A percentile compares a stretch with the other conserved stretches of the same genome.
Evolutionary conservation across 106 monocot species (phyloP).

Genomic region (Allium fistulosum): DNA sequence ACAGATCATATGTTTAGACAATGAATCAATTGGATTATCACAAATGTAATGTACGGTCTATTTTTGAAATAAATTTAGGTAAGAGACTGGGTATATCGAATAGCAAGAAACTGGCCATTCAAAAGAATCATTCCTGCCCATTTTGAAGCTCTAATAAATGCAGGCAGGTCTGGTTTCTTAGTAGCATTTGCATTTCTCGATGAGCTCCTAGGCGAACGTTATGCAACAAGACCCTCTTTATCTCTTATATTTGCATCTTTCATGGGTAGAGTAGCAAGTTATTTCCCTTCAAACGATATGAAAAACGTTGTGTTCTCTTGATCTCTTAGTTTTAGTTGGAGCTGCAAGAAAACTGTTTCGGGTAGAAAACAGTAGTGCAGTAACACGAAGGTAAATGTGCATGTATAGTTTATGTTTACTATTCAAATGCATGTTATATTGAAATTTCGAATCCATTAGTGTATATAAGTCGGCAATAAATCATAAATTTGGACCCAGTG

Average conservation of each 20-base stretch:
- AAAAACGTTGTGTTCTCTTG: slow-evolving; percentile 88
- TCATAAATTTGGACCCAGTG: no score
- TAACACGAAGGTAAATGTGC: not conserved
- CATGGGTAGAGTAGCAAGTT: slow-evolving; percentile 76
- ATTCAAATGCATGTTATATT: not conserved
- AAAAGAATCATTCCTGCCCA: slow-evolving; percentile 96
- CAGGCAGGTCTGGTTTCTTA: slow-evolving; percentile 64
- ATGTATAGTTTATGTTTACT: not conserved
- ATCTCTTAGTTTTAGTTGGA: slow-evolving; percentile 83
- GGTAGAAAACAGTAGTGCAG: slow-evolving; percentile 34
- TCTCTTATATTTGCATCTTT: no score
- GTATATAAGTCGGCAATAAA: no score
- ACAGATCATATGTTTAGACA: no score
- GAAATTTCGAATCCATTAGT: no score
- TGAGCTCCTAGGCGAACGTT: slow-evolving; percentile 52
- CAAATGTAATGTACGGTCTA: no score
- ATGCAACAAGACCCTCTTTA: slow-evolving; percentile 32
- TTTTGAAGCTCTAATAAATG: slow-evolving; percentile 81
- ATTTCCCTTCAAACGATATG: slow-evolving; percentile 95
- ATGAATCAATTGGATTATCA: no score
- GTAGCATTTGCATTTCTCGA: slow-evolving; percentile 83
- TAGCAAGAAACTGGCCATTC: no score
- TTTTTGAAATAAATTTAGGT: no score
- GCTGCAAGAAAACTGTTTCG: slow-evolving; percentile 92
- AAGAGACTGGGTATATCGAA: slow-evolving; percentile 83